Evolutionary conservation across 2,329 filamentous ascomycete species (phyloP), one percentile per base, ranked within the genome.

Genomic region (Cordyceps cateniannulata): DNA sequence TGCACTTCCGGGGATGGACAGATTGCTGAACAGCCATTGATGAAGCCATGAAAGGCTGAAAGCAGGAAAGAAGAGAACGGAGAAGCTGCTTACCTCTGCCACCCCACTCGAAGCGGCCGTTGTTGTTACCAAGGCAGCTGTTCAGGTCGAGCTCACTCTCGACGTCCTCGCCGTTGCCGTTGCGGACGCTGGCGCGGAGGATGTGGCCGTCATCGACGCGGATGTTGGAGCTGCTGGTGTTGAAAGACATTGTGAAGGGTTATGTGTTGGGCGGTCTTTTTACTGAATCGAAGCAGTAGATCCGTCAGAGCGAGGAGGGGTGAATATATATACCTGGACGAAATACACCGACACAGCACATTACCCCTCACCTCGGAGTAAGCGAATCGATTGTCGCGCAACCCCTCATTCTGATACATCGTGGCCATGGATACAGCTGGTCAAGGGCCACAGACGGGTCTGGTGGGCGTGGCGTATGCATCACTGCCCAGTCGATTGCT

Each of bases 191-290:
- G 49, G 59, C 61, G 52, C 81, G 77, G 62, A 84, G 81, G 66
- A 80, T 77, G 70, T 79, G 75, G 64, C 73, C 75, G 65, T 83
- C 76, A 52, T 81, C 79, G 65, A 84, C 69, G 66, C 72, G 72
- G 67, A 83, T 77, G 63, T 79, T 64, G 50, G 75, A 61, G 51
- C 79, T 76, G 56, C 76, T 75, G 59, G 68, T 62, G 71, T 84
- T 79, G 76, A 85, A 85, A 50, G 59, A 61, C 59, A 61, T 61
- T 18, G 18, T 61, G 40, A 22, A 52, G 20, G 24, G n/a, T 40
- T 20, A 7, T 38, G n/a, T 45, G 42, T 45, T 45, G 38, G 29
- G 12, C 29, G 29, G 29, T 35, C 32, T 35, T 42, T 14, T 50
- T 7, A 18, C 3, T 18, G 24, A 29, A n/a, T 27, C 8, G 12